Evolutionary conservation across 1,139 yeast species (phyloP).

Genomic region (Yamadazyma triangularis): DNA sequence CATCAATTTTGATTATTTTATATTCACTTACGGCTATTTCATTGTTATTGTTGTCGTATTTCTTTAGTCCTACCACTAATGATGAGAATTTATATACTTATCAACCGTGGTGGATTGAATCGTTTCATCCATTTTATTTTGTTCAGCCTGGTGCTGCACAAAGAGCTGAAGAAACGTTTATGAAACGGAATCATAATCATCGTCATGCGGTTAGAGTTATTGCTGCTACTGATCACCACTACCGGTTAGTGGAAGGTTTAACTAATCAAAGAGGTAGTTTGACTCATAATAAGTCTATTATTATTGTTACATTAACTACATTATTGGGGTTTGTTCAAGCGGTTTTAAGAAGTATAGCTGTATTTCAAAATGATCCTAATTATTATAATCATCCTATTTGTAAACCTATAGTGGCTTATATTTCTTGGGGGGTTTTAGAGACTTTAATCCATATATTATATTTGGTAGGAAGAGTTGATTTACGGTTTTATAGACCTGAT

Average conservation of each 20-base stretch:
- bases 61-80: constrained; percentile 38
- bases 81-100: constrained; percentile 41
- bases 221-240: constrained; percentile 42
- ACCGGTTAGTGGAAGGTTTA: constrained; percentile 38
- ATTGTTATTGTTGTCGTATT: constrained; percentile 35
- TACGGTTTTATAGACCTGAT: constrained; percentile 45
- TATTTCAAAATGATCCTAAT: constrained; percentile 23
- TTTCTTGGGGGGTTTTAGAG: constrained; percentile 40
- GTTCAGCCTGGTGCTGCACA: constrained; percentile 35
- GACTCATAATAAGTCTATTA: constrained; percentile 32
- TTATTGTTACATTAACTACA: constrained; percentile 29
- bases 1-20: constrained; percentile 27
- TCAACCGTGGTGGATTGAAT: constrained; percentile 48
- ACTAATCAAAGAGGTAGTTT: constrained; percentile 36
- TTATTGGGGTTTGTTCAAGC: constrained; percentile 29
- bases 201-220: constrained; percentile 42
- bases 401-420: constrained; percentile 28
- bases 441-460: constrained; percentile 30
- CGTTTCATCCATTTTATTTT: constrained; percentile 39
- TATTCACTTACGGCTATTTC: constrained; percentile 34
- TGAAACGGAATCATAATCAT: constrained; percentile 42
- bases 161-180: constrained; percentile 37
- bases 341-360: constrained; percentile 27
- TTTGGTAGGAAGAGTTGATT: constrained; percentile 41
- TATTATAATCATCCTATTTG: constrained; percentile 11